Evolutionary conservation across 2,329 filamentous ascomycete genomes (phyloP).

Genomic region (Colletotrichum costaricense): DNA sequence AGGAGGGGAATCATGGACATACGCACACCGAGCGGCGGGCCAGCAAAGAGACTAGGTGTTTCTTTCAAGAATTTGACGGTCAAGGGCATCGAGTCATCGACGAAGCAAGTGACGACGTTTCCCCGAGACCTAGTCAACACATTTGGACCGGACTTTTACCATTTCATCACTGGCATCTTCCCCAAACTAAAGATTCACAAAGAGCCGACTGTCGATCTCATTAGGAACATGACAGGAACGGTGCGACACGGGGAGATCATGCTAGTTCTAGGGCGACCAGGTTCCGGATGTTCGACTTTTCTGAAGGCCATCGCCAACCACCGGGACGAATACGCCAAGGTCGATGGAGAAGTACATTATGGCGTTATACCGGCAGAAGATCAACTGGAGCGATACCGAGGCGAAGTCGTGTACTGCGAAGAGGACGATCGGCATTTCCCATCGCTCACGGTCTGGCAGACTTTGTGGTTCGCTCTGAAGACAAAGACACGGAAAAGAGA

Average conservation of each 20-base stretch:
- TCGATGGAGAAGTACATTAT: constrained; percentile 78
- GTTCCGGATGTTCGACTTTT: constrained; percentile 81
- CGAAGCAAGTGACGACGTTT: constrained; percentile 77
- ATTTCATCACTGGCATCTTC: constrained; percentile 60
- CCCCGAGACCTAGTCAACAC: constrained; percentile 81
- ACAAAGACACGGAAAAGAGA: constrained; percentile 80
- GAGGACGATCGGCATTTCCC: constrained; percentile 84
- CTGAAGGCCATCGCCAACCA: constrained; percentile 81
- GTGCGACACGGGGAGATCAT: constrained; percentile 51
- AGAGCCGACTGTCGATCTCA: constrained; percentile 42
- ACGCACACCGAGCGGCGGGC: constrained; percentile 69
- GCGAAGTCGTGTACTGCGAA: constrained; percentile 82
- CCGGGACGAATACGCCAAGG: constrained; percentile 70
- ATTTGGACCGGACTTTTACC: constrained; percentile 84
- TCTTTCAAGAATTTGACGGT: constrained; percentile 82
- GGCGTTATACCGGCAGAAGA: constrained; percentile 76
- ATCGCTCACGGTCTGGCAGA: constrained; percentile 81
- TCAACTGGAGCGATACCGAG: constrained; percentile 75
- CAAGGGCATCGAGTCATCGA: constrained; percentile 74
- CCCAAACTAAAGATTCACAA: constrained; percentile 43
- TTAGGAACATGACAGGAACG: constrained; percentile 47
- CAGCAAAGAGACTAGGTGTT: constrained; percentile 82
- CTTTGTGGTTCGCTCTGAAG: constrained; percentile 78
- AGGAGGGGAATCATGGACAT: constrained; percentile 82
- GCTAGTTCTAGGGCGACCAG: constrained; percentile 73